These are phyloP conservation scores for Biscogniauxia sp. DNA, from an alignment of 2,329 filamentous ascomycete genomes.

Conservation along the genomic window DNA sequence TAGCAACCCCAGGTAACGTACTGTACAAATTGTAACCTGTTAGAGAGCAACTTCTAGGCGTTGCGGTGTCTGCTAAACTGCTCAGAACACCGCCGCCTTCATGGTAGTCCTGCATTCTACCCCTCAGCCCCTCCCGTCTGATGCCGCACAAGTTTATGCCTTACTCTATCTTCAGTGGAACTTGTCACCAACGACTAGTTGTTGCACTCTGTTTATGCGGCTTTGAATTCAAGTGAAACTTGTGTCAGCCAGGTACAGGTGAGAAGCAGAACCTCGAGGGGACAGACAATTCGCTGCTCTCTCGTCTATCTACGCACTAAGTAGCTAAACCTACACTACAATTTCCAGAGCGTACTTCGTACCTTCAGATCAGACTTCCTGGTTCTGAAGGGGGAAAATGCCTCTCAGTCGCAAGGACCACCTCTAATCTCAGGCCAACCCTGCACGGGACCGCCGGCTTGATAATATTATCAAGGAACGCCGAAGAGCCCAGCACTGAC, in stretches of 20 bases:
- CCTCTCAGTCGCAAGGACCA: not conserved
- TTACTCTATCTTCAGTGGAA: not conserved
- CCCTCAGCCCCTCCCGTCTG: slow-evolving; percentile 7
- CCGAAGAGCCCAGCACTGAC: not conserved
- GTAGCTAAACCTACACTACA: too few relatives aligned
- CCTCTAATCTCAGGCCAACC: not conserved
- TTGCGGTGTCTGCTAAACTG: not conserved
- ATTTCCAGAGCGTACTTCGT: not conserved
- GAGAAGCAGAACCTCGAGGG: not conserved
- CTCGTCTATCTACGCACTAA: not conserved
- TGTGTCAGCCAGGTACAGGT: slow-evolving; percentile 2
- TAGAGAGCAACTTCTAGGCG: not conserved
- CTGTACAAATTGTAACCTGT: not conserved
- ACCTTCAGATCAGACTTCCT: not conserved
- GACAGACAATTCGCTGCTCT: not conserved
- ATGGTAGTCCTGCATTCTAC: not conserved
- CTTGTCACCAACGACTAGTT: not conserved
- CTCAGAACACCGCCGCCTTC: not conserved
- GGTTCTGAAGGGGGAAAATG: not conserved
- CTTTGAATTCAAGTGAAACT: slow-evolving; percentile 12
- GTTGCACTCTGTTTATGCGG: slow-evolving; percentile 7
- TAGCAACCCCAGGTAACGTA: not conserved
- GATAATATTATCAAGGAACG: not conserved
- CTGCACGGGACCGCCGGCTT: not conserved
- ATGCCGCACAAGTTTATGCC: not conserved